These are phyloP conservation scores for Trypanosoma congolense DNA, from an alignment of 208 protist species.

Conservation along the genomic window DNA sequence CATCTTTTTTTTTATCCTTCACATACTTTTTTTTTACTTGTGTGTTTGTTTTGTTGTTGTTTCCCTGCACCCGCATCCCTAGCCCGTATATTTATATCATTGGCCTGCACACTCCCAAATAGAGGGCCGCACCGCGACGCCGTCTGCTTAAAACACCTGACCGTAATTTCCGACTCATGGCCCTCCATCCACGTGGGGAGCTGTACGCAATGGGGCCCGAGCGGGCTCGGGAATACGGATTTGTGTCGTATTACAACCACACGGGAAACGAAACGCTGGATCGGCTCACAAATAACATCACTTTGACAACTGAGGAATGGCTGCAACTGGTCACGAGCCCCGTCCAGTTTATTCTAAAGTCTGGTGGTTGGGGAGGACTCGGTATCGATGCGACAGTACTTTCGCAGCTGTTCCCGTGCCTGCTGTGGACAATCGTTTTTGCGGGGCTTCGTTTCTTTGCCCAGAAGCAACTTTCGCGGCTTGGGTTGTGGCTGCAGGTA, in stretches of 20 bases:
- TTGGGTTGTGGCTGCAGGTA: constrained; percentile 56
- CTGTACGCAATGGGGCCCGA: constrained; percentile 13
- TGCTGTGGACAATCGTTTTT: constrained; percentile 49
- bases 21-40: too few species aligned
- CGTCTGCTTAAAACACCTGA: constrained; percentile 19
- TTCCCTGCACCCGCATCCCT: too few species aligned
- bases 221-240: constrained; percentile 13
- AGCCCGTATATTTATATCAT: too few species aligned
- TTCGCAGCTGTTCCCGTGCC: constrained; percentile 19
- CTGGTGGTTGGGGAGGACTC: constrained; percentile 24
- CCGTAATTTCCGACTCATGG: constrained; percentile 9
- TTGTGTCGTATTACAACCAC: constrained; percentile 20
- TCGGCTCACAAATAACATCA: constrained; percentile 16
- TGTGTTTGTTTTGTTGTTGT: too few species aligned
- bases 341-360: constrained; percentile 8
- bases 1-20: too few species aligned
- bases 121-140: constrained; percentile 9
- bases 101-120: too few species aligned
- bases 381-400: constrained; percentile 42
- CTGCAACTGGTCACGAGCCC: constrained; percentile 20
- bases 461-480: constrained; percentile 31
- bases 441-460: constrained; percentile 43
- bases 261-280: constrained; percentile 4
- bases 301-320: constrained; percentile 20
- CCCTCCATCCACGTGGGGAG: neutral